Base-by-base conservation (phyloP, 352 stramenopile species). In the Phytophthora syringae region DNA sequence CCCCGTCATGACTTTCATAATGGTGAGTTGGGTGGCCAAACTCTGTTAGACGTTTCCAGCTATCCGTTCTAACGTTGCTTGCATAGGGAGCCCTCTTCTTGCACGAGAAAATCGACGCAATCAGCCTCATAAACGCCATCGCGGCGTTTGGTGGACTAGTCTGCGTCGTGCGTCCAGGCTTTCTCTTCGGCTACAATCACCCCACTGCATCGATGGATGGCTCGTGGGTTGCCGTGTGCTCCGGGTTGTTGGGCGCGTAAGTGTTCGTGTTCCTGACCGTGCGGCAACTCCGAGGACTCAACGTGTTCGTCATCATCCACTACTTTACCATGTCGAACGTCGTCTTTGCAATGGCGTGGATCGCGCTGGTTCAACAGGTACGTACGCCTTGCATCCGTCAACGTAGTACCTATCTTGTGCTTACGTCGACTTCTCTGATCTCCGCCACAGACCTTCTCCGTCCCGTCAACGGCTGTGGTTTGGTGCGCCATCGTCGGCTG, bases 1-100 rank as follows among this genome's bases (percentile, higher is more conserved):
- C 36, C 79, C 80, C 3, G 70, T 89, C 24, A 66, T 89, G 44
- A 87, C 79, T 2, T 90, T 87, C 62, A 81, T 88, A 60, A 66
- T 87, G 22, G 82, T 90, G 69, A 15, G 72, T 54, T 37, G 5
- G 12, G 11, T 5, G 32, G 3, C 12, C 16, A 21, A 43, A 43
- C 36, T 9, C 13, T 18, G 15, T 16, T 7, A 20, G 9, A 5
- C 9, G 6, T 13, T 39, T 30, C 2, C 15, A 42, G 27, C 16
- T 16, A 42, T 6, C 32, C 28, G 20, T 51, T 27, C 21, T 54
- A 27, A 39, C 37, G 11, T n/a, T 53, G 20, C 1, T 37, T 10
- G 16, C 10, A 37, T 7, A 63, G 51, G 60, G 60, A 24, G 51
- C 60, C 9, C 20, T 67, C 12, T 61, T 67, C 25, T 21, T 70